Evolutionary conservation across 176 grass and related monocot species (phyloP), one percentile per base, ranked within the genome.

Genomic region (Triticum aestivum): DNA sequence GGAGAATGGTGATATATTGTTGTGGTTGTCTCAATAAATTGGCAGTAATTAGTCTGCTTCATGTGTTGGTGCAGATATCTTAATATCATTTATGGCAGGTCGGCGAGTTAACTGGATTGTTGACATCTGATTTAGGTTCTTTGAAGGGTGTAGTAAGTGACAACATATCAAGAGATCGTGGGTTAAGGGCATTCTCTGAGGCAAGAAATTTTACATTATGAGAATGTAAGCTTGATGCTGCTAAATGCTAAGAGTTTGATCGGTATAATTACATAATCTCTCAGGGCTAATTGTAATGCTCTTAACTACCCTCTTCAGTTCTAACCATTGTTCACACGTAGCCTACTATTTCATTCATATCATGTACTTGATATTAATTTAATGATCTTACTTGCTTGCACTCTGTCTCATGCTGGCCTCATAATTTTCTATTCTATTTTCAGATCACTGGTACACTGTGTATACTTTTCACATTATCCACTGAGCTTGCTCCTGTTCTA

Each of bases 81-180:
- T 69, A 56, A 45, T 75, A 49, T 81, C 2, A 35, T 54, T 90
- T 86, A 38, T 73, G 45, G 73, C 85, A 98, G 96, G 96, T 98
- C 82, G 96, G 96, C 12, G 96, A 98, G 75, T 91, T 98, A 85
- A 98, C 96, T 74, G 93, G 96, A 72, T 84, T 98, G 75, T 94
- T 98, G 91, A 95, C 96, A 83, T 91, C 91, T 84, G 96, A 98
- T 82, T 95, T 98, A 90, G 91, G 91, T 84, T 89, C 93, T 78
- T 84, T 98, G 75, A 98, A 98, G 90, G 91, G 37, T 88, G 39
- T 95, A 77, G 91, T 98, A 34, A 94, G 51, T 79, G 96, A 98
- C n/a, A 98, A 98, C 90, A 94, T 98, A 86, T 98, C 96, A 73
- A 94, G 96, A 73, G 96, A 98, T 88, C 93, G 96, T 82, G 96